Evolutionary conservation across 495 filamentous ascomycete species (phyloP).

Genomic region (Penicillium manginii): DNA sequence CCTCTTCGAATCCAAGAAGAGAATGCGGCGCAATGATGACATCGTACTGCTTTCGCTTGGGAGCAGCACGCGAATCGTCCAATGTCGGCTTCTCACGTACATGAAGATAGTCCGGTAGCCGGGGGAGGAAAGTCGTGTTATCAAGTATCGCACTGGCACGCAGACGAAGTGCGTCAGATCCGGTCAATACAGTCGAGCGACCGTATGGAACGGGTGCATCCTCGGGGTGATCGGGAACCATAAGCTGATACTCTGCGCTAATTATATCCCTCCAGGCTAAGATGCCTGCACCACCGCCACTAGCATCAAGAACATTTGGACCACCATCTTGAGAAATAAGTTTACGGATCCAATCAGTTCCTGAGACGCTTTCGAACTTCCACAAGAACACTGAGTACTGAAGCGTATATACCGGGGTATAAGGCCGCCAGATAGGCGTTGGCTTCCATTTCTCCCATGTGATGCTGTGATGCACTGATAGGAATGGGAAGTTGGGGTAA

Average conservation of each 20-base stretch:
- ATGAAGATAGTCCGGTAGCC: constrained; percentile 89
- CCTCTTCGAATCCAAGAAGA: constrained; percentile 71
- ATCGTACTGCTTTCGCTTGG: constrained; percentile 78
- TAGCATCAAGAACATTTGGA: constrained; percentile 82
- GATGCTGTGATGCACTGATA: constrained; percentile 68
- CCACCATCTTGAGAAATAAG: constrained; percentile 70
- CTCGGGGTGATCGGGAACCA: constrained; percentile 51
- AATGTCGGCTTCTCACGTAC: constrained; percentile 49
- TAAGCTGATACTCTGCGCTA: constrained; percentile 74
- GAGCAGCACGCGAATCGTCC: constrained; percentile 45
- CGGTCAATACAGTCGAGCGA: constrained; percentile 64
- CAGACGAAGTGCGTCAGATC: constrained; percentile 68
- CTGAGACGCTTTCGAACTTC: constrained; percentile 87
- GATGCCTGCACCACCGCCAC: constrained; percentile 80
- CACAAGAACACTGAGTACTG: constrained; percentile 70
- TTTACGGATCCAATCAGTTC: constrained; percentile 73
- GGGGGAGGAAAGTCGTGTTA: constrained; percentile 89
- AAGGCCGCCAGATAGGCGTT: constrained; percentile 79
- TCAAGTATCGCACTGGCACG: constrained; percentile 77
- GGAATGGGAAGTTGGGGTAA: constrained; percentile 68
- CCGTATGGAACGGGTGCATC: constrained; percentile 53
- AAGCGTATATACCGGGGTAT: constrained; percentile 80
- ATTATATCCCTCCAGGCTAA: constrained; percentile 85
- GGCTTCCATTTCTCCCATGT: constrained; percentile 85
- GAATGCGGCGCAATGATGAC: constrained; percentile 87